phyloP scores from a whole-genome alignment of 2,329 filamentous ascomycete species.

The Apiospora marii region DNA sequence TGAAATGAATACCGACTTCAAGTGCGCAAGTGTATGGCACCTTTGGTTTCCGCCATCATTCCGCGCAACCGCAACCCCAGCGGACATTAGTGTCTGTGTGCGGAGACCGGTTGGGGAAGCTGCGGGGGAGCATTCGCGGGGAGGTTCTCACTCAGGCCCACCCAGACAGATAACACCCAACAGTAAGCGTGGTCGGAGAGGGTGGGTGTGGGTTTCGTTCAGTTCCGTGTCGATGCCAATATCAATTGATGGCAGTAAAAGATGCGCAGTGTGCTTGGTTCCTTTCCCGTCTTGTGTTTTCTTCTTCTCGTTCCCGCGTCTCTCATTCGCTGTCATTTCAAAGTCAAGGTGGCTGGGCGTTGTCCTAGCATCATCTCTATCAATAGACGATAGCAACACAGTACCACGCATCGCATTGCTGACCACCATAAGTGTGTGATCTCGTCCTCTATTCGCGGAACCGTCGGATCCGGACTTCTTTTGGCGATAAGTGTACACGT shows the following conservation, averaged over 20 bases:
- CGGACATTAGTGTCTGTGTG: slow-evolving; percentile 7
- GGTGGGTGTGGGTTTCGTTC: not conserved
- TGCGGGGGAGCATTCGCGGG: slow-evolving; percentile 5
- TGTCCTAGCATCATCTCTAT: not conserved
- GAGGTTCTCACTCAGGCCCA: not conserved
- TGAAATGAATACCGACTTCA: too few relatives aligned
- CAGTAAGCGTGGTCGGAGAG: not conserved
- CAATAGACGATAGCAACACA: not conserved
- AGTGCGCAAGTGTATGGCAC: not conserved
- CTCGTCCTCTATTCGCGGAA: not conserved
- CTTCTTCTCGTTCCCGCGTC: not conserved
- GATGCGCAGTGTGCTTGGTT: not conserved
- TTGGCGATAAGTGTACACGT: not conserved
- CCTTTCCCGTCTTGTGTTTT: not conserved
- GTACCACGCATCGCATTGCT: not conserved
- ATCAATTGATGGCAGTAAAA: not conserved
- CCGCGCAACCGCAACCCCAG: slow-evolving; percentile 1
- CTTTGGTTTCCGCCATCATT: not conserved
- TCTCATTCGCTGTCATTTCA: not conserved
- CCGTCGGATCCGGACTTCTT: not conserved
- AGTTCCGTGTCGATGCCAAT: not conserved
- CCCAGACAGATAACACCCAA: not conserved
- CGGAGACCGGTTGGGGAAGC: slow-evolving; percentile 12
- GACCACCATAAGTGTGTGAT: not conserved
- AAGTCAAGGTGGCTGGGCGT: not conserved